phyloP scores from a whole-genome alignment of 140 eudicot genomes.

The Flaveria floridana region DNA sequence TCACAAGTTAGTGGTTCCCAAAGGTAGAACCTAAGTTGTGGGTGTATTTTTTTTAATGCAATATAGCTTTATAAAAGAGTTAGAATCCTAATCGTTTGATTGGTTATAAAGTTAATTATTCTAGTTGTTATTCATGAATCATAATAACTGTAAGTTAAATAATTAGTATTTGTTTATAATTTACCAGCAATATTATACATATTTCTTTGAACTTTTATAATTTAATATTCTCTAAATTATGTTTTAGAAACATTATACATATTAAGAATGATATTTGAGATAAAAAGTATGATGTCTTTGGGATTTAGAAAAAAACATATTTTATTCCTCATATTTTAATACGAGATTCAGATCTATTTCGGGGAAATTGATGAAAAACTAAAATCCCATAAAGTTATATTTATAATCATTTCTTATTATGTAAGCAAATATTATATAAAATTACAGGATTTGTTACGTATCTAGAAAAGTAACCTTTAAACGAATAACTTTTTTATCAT shows the following conservation, averaged over 20 bases:
- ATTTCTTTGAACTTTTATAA: too few relatives aligned
- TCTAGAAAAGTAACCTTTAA: slow-evolving; percentile 10
- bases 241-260: too few relatives aligned
- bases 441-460: slow-evolving; percentile 1
- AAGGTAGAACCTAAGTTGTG: slow-evolving; percentile 22
- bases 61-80: slow-evolving; percentile 4
- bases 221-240: too few relatives aligned
- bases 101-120: slow-evolving; percentile 4
- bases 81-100: slow-evolving; percentile 1
- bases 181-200: too few relatives aligned
- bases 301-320: background rate
- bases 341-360: background rate
- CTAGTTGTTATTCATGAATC: background rate
- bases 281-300: background rate
- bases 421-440: slow-evolving; percentile 12
- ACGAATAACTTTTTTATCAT: slow-evolving; percentile 29
- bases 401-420: background rate
- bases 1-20: slow-evolving; percentile 38
- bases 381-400: background rate
- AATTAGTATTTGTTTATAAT: background rate
- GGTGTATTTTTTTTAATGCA: background rate
- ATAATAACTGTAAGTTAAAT: background rate
- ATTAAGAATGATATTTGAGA: too few relatives aligned
- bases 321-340: background rate
- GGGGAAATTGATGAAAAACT: background rate